These are phyloP conservation scores for Scenedesmus sp. DNA, from an alignment of 163 green algal genomes.

Conservation along the genomic window DNA sequence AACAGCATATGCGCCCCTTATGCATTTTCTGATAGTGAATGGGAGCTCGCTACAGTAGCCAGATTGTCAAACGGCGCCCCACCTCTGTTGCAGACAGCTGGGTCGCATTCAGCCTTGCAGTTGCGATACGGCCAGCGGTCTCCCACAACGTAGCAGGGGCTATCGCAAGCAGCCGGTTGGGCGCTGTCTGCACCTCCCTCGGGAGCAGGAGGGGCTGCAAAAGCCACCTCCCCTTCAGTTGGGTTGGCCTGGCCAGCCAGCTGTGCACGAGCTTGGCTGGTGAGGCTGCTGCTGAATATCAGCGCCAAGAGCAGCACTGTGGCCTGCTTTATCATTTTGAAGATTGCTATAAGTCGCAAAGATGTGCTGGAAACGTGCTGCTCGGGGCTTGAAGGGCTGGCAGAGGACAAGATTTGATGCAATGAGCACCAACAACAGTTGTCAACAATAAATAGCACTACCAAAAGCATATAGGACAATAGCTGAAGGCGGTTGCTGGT, in stretches of 20 bases:
- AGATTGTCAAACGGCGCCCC: neutral
- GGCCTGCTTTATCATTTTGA: neutral
- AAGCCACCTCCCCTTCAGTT: constrained; percentile 19
- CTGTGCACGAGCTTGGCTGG: neutral
- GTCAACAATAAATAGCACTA: neutral
- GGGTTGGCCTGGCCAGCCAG: neutral
- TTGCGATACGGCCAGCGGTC: constrained; percentile 53
- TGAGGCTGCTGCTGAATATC: neutral
- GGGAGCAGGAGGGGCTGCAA: constrained; percentile 1
- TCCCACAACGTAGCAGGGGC: constrained; percentile 33
- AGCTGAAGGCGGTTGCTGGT: neutral
- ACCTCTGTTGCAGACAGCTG: constrained; percentile 58
- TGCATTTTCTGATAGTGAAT: no score
- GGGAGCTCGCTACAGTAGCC: neutral
- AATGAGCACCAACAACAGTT: no score
- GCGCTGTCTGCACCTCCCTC: constrained; percentile 2
- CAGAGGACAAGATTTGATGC: no score
- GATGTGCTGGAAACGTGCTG: neutral
- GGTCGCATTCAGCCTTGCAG: constrained; percentile 53
- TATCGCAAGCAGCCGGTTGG: neutral
- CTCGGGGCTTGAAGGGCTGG: neutral
- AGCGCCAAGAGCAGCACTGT: neutral
- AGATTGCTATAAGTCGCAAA: neutral
- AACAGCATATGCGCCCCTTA: no score
- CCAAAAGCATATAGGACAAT: neutral